Conservation (phyloP, 352 stramenopile genomes). For the Globisporangium cystogenes region DNA sequence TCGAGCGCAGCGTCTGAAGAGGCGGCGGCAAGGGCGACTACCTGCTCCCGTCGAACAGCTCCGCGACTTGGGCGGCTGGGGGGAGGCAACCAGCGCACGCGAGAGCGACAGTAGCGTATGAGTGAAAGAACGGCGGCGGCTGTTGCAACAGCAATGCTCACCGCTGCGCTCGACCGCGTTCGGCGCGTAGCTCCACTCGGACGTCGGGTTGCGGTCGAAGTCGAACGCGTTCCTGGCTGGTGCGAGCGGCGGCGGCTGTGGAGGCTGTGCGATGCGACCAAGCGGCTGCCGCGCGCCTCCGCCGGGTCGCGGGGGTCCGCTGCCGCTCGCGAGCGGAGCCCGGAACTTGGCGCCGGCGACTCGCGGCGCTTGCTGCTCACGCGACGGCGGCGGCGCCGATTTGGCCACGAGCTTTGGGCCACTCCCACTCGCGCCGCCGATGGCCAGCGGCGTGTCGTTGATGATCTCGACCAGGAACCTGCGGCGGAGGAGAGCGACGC, state of each 20-base stretch:
- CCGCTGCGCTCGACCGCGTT: conserved; percentile 36
- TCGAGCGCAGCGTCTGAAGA: not conserved
- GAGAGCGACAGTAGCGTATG: not conserved
- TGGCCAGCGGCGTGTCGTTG: conserved; percentile 44
- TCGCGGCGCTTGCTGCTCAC: not conserved
- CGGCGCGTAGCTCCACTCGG: conserved; percentile 52
- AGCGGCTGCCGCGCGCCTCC: conserved; percentile 16
- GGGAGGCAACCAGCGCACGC: not conserved
- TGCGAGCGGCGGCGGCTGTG: not conserved
- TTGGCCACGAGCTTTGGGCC: not conserved
- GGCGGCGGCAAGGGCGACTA: not conserved
- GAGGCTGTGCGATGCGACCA: not conserved
- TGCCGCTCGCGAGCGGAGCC: conserved; percentile 13
- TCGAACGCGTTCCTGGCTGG: conserved; percentile 24
- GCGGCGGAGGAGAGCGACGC: not conserved
- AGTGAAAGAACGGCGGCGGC: too few species aligned
- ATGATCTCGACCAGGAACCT: conserved; percentile 75
- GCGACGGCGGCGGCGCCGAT: not conserved
- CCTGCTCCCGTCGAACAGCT: conserved; percentile 24
- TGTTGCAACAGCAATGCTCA: conserved; percentile 17
- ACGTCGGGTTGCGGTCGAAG: conserved; percentile 52
- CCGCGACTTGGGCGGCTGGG: conserved; percentile 48
- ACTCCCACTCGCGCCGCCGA: conserved; percentile 4
- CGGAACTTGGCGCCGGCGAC: conserved; percentile 27
- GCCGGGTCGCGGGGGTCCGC: conserved; percentile 11